phyloP scores from a whole-genome alignment of 2,329 filamentous ascomycete genomes.

The Pestalotiopsis sp. region DNA sequence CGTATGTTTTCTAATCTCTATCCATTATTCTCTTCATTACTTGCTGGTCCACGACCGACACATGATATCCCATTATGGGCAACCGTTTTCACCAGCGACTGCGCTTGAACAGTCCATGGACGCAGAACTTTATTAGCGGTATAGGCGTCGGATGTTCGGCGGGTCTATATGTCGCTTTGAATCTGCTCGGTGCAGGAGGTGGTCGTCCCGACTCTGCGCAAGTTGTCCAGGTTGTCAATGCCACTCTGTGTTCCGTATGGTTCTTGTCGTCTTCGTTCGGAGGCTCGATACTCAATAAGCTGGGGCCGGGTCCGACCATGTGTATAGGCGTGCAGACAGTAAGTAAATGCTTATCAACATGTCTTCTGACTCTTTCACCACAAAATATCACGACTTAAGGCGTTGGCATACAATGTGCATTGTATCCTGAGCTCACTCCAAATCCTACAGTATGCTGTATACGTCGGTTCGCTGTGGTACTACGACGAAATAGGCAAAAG shows the following conservation, averaged over 20 bases:
- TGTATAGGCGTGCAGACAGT: constrained; percentile 22
- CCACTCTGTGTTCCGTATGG: constrained; percentile 30
- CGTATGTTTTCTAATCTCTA: background rate
- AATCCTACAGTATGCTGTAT: constrained; percentile 23
- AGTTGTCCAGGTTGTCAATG: constrained; percentile 29
- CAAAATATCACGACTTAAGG: background rate
- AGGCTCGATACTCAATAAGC: constrained; percentile 27
- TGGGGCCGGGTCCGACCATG: constrained; percentile 27
- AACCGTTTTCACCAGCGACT: background rate
- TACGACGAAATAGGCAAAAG: constrained; percentile 26
- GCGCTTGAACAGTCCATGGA: background rate
- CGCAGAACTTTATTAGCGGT: constrained; percentile 9
- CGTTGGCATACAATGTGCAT: too few species aligned
- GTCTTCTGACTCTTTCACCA: background rate
- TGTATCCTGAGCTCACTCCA: background rate
- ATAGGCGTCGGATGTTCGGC: constrained; percentile 9
- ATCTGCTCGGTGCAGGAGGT: constrained; percentile 29
- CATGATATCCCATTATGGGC: background rate
- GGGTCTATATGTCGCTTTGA: constrained; percentile 11
- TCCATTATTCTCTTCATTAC: background rate
- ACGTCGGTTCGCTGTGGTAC: constrained; percentile 31
- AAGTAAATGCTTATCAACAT: background rate
- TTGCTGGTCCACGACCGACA: fast-evolving
- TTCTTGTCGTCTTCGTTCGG: constrained; percentile 28
- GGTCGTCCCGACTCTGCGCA: constrained; percentile 28